Evolutionary conservation across 2,329 filamentous ascomycete genomes (phyloP).

Genomic region (Ophiostoma quercus): DNA sequence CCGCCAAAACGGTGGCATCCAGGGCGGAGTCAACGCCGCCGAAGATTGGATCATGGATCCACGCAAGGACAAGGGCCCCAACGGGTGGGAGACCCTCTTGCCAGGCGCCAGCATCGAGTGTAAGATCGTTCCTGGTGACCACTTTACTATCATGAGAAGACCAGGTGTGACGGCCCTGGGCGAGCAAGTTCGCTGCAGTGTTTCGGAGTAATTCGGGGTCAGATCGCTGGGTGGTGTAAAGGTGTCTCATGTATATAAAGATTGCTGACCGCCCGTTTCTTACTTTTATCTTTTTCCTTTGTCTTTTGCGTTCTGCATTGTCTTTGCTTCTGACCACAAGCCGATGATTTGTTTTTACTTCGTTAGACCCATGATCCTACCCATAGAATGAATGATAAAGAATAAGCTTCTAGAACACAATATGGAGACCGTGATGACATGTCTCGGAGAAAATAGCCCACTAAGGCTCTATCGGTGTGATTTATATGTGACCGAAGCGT

Average conservation of each 20-base stretch:
- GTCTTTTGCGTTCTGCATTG: neutral
- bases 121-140: conserved; percentile 64
- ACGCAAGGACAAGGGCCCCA: conserved; percentile 64
- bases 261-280: neutral
- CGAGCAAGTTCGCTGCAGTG: neutral
- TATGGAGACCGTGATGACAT: neutral
- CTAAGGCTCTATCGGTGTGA: neutral
- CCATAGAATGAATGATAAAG: neutral
- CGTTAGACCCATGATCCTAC: neutral
- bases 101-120: conserved; percentile 57
- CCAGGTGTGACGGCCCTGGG: conserved; percentile 26
- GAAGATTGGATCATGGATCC: conserved; percentile 66
- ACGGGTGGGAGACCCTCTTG: conserved; percentile 63
- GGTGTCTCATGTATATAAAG: neutral
- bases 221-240: neutral
- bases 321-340: neutral
- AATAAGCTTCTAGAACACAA: neutral
- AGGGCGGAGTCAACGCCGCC: conserved; percentile 37
- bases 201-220: conserved; percentile 4
- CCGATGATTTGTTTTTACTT: neutral
- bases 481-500: neutral
- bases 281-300: neutral
- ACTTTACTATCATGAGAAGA: conserved; percentile 75
- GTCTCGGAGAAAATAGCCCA: neutral
- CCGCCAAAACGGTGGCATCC: conserved; percentile 45